These are phyloP conservation scores for Phyllostachys edulis DNA, from an alignment of 176 grass and related monocot species.

Conservation along the genomic window DNA sequence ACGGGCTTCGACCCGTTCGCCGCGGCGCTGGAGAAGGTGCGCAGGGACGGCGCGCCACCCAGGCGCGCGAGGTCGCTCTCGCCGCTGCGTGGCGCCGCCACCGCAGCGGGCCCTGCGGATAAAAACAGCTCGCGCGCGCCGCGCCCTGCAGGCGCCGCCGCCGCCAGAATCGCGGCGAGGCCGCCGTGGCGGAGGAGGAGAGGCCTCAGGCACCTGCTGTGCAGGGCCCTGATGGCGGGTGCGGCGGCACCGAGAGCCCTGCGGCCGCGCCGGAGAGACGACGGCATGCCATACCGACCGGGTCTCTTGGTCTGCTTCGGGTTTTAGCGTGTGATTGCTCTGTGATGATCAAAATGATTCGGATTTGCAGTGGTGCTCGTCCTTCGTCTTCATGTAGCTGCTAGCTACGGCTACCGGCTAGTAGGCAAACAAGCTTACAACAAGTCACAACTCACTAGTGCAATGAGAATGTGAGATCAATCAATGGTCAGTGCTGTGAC, in stretches of 20 bases:
- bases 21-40: conserved; percentile 49
- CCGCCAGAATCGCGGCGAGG: neutral
- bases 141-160: neutral
- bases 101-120: neutral
- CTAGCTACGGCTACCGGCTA: neutral
- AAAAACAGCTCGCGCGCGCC: neutral
- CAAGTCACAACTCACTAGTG: too few relatives aligned
- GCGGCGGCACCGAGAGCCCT: neutral
- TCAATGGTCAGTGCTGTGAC: neutral
- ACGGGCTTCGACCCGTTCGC: conserved; percentile 48
- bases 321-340: conserved; percentile 10
- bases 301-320: conserved; percentile 40
- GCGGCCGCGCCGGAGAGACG: neutral
- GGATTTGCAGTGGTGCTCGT: neutral
- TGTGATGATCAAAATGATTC: neutral
- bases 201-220: conserved; percentile 18
- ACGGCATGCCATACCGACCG: neutral
- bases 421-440: neutral
- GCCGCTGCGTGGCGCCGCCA: conserved; percentile 1
- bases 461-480: too few relatives aligned
- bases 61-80: conserved; percentile 43
- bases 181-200: neutral
- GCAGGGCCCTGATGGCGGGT: conserved; percentile 9
- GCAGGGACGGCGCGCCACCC: conserved; percentile 1
- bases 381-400: neutral